These are phyloP conservation scores for Paramarasmius palmivorus DNA, from an alignment of 1,284 basidiomycete species.

Conservation along the genomic window DNA sequence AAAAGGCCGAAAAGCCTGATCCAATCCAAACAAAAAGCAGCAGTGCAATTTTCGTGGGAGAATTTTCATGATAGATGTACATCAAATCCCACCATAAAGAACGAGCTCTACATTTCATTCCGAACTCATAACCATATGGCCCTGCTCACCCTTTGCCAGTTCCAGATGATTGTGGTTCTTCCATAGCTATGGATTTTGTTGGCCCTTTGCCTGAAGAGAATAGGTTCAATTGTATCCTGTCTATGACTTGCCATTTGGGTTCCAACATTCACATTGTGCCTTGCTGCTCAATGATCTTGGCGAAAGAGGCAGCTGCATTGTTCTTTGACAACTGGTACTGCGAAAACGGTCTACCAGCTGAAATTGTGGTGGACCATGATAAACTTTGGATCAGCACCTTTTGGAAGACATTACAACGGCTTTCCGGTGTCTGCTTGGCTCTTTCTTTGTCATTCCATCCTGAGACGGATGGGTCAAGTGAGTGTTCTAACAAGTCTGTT, in stretches of 20 bases:
- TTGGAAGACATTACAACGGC: constrained; percentile 24
- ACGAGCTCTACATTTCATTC: too few species aligned
- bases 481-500: constrained; percentile 36
- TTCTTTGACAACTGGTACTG: constrained; percentile 40
- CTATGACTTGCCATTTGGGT: constrained; percentile 38
- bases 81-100: too few species aligned
- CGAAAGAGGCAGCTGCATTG: constrained; percentile 29
- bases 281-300: constrained; percentile 24
- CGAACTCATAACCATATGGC: too few species aligned
- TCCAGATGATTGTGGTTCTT: constrained; percentile 18
- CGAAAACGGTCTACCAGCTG: constrained; percentile 26
- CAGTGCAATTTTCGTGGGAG: too few species aligned
- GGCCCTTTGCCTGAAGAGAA: constrained; percentile 19
- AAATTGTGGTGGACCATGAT: constrained; percentile 28
- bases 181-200: constrained; percentile 27
- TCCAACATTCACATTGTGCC: constrained; percentile 35
- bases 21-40: too few species aligned
- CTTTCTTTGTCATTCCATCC: constrained; percentile 40
- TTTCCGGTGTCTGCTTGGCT: constrained; percentile 30
- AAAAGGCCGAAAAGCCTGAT: too few species aligned
- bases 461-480: constrained; percentile 31
- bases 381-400: constrained; percentile 26
- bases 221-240: constrained; percentile 15
- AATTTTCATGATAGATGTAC: too few species aligned
- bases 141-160: constrained; percentile 11